Evolutionary conservation across 768 basidiomycete species (phyloP).

Genomic region (Lactifluus subvellereus): DNA sequence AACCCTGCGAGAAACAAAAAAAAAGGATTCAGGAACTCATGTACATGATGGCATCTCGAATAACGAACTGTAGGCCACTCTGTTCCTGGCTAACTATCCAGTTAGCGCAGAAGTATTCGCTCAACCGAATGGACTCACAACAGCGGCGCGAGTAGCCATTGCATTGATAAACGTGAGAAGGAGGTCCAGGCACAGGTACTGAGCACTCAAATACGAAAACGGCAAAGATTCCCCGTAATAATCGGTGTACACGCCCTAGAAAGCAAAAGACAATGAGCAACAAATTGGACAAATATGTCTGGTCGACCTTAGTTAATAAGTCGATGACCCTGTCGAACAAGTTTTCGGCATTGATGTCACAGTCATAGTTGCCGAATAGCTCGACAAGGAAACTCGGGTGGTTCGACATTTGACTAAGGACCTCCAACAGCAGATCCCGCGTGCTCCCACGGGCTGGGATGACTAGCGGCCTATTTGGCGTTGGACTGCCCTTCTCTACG

Average conservation of each 20-base stretch:
- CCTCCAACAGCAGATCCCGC: constrained; percentile 85
- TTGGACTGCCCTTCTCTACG: constrained; percentile 43
- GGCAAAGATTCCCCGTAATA: constrained; percentile 55
- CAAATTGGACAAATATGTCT: neutral
- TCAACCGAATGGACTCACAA: constrained; percentile 33
- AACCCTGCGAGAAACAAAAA: constrained; percentile 38
- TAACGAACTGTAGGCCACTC: constrained; percentile 61
- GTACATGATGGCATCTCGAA: neutral
- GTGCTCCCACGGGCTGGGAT: constrained; percentile 78
- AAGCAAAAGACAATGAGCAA: constrained; percentile 12
- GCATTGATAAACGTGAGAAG: constrained; percentile 81
- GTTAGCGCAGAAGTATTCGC: constrained; percentile 4
- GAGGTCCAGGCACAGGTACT: constrained; percentile 84
- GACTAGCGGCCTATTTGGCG: constrained; percentile 34
- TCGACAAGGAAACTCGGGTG: constrained; percentile 94
- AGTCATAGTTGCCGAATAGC: constrained; percentile 94
- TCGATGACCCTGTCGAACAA: constrained; percentile 85
- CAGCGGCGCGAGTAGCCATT: constrained; percentile 66
- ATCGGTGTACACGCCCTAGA: constrained; percentile 73
- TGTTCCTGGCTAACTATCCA: constrained; percentile 32
- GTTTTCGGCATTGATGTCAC: constrained; percentile 95
- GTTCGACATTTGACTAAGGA: constrained; percentile 71
- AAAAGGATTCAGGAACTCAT: neutral
- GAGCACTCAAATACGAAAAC: constrained; percentile 66
- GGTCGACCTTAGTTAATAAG: constrained; percentile 63